phyloP scores from a whole-genome alignment of 441 rosid species.

The Croton laevigatus region DNA sequence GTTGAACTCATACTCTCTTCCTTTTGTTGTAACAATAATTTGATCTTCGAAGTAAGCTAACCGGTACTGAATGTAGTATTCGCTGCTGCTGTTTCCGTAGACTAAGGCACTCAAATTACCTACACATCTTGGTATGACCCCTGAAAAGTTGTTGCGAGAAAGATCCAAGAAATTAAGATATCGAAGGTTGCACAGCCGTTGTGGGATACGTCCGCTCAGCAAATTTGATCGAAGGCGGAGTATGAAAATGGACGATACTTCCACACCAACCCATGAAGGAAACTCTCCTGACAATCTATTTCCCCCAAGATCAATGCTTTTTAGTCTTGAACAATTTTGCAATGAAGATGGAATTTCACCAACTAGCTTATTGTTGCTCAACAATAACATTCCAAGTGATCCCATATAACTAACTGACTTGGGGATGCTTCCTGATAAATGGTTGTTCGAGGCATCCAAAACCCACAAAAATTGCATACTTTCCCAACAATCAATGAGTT shows the following conservation, averaged over 20 bases:
- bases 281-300: constrained; percentile 25
- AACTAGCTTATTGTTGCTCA: constrained; percentile 47
- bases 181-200: constrained; percentile 30
- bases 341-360: constrained; percentile 50
- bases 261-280: constrained; percentile 30
- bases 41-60: background rate
- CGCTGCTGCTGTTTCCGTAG: background rate
- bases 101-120: constrained; percentile 17
- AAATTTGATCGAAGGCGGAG: constrained; percentile 32
- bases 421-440: constrained; percentile 44
- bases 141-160: constrained; percentile 37
- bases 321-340: constrained; percentile 47
- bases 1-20: background rate
- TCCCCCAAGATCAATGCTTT: constrained; percentile 37
- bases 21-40: background rate
- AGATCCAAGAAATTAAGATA: constrained; percentile 43
- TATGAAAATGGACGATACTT: constrained; percentile 22
- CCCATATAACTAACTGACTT: constrained; percentile 34
- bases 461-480: constrained; percentile 32
- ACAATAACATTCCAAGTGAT: constrained; percentile 49
- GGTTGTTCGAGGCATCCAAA: constrained; percentile 49
- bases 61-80: background rate
- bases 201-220: constrained; percentile 38
- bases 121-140: constrained; percentile 47
- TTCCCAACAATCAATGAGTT: constrained; percentile 47